A percentile compares a stretch with the other conserved stretches of the same genome.
These are phyloP conservation scores for Nakazawaea siamensis DNA, from an alignment of 805 yeast genomes.

Conservation along the genomic window DNA sequence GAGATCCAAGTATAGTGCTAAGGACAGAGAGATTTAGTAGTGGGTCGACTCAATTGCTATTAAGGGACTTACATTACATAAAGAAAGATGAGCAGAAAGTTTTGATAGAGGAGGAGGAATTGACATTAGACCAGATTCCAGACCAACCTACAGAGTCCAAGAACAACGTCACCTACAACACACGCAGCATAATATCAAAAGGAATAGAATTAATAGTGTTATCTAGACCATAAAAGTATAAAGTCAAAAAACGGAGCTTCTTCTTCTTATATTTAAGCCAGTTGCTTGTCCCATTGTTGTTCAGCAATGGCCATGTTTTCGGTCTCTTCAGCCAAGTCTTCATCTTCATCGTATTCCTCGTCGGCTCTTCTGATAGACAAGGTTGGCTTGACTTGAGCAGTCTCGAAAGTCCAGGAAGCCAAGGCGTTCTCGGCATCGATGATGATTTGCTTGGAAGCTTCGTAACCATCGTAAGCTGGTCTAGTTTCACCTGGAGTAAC, in stretches of 20 bases:
- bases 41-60: slow-evolving; percentile 6
- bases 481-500: slow-evolving; percentile 99
- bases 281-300: slow-evolving; percentile 27
- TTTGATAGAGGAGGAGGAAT: background rate
- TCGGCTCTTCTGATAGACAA: slow-evolving; percentile 73
- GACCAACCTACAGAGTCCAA: too few species aligned
- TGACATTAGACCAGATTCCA: too few species aligned
- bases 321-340: slow-evolving; percentile 31
- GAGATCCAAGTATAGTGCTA: background rate
- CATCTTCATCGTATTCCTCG: slow-evolving; percentile 52
- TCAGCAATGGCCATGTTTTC: slow-evolving; percentile 18
- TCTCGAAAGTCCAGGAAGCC: slow-evolving; percentile 94
- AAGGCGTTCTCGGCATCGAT: slow-evolving; percentile 94
- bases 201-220: slow-evolving; percentile 8
- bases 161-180: too few species aligned
- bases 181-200: too few species aligned
- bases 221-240: slow-evolving; percentile 1
- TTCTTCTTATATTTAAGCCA: too few species aligned
- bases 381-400: slow-evolving; percentile 91
- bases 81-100: slow-evolving; percentile 1
- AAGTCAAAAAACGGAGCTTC: too few species aligned
- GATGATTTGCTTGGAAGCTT: slow-evolving; percentile 95
- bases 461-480: slow-evolving; percentile 97
- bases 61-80: slow-evolving; percentile 2
- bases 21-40: slow-evolving; percentile 3